Conservation (phyloP, 1,284 basidiomycete species). For the Tremellales sp. region DNA sequence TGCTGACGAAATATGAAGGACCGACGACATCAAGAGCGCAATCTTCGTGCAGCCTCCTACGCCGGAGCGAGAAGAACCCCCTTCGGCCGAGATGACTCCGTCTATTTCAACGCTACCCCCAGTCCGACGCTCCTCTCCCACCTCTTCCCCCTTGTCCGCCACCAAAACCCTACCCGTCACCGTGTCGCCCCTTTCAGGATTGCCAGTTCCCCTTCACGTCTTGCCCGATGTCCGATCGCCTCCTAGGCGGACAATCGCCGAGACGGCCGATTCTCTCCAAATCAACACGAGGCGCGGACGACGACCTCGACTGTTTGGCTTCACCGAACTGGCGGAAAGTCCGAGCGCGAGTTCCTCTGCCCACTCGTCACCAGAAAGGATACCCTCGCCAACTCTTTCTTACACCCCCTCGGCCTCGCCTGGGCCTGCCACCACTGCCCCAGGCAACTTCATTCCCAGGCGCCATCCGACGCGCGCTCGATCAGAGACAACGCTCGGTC, state of each 20-base stretch:
- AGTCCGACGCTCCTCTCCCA: background rate
- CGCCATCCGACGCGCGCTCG: slow-evolving; percentile 28
- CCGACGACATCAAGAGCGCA: slow-evolving; percentile 19
- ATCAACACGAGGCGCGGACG: slow-evolving; percentile 29
- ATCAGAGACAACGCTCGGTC: slow-evolving; percentile 29
- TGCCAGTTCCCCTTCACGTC: slow-evolving; percentile 32
- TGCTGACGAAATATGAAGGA: slow-evolving; percentile 8
- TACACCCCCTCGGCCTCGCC: background rate
- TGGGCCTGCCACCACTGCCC: slow-evolving; percentile 1
- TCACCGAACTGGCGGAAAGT: slow-evolving; percentile 39
- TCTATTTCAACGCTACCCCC: background rate
- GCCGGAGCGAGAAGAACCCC: slow-evolving; percentile 25
- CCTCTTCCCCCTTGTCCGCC: slow-evolving; percentile 4
- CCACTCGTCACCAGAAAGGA: slow-evolving; percentile 4
- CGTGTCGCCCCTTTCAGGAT: slow-evolving; percentile 2
- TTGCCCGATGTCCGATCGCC: slow-evolving; percentile 46
- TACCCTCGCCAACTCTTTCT: background rate
- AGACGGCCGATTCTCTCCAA: slow-evolving; percentile 28
- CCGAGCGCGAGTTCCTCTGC: slow-evolving; percentile 24
- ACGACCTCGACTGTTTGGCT: slow-evolving; percentile 46
- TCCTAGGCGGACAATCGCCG: slow-evolving; percentile 28
- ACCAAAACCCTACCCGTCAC: slow-evolving; percentile 3
- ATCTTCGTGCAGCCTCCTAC: slow-evolving; percentile 39
- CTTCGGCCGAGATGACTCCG: slow-evolving; percentile 10
- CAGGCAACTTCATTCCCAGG: slow-evolving; percentile 21